Evolutionary conservation across 331 rosid species (phyloP).

Genomic region (Telfairia occidentalis): DNA sequence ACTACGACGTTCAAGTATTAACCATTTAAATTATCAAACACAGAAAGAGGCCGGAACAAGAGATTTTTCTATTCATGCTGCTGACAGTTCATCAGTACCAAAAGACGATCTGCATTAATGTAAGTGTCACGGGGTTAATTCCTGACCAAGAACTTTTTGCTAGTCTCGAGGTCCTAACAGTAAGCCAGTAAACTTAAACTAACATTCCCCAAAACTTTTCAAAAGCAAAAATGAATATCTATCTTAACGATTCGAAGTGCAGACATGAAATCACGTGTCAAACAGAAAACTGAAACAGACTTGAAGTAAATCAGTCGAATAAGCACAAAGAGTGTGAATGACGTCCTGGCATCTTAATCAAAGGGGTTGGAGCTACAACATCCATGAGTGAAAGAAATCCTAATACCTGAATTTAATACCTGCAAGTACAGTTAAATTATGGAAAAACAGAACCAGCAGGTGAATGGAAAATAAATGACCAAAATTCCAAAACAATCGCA

Average conservation of each 20-base stretch:
- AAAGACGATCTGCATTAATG: background rate
- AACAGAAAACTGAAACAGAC: background rate
- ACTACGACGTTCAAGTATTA: slow-evolving; percentile 19
- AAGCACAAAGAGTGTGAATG: background rate
- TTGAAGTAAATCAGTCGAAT: background rate
- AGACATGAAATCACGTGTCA: background rate
- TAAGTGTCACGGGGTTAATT: too few relatives aligned
- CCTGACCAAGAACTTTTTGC: too few relatives aligned
- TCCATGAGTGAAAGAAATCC: background rate
- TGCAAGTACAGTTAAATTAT: background rate
- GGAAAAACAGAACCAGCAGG: background rate
- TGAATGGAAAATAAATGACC: background rate
- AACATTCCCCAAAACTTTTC: background rate
- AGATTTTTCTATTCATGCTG: background rate
- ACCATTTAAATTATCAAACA: background rate
- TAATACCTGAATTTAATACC: background rate
- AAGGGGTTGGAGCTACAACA: background rate
- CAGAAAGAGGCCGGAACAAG: background rate
- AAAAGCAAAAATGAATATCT: background rate
- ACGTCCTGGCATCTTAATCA: background rate
- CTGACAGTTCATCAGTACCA: background rate
- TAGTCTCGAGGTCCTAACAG: too few relatives aligned
- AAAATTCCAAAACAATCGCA: background rate
- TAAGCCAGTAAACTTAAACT: background rate
- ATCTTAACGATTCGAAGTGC: background rate